A percentile compares a stretch with the other conserved stretches of the same genome.
Evolutionary conservation across 768 basidiomycete species (phyloP).

Genomic region (Ephemerocybe angulata): DNA sequence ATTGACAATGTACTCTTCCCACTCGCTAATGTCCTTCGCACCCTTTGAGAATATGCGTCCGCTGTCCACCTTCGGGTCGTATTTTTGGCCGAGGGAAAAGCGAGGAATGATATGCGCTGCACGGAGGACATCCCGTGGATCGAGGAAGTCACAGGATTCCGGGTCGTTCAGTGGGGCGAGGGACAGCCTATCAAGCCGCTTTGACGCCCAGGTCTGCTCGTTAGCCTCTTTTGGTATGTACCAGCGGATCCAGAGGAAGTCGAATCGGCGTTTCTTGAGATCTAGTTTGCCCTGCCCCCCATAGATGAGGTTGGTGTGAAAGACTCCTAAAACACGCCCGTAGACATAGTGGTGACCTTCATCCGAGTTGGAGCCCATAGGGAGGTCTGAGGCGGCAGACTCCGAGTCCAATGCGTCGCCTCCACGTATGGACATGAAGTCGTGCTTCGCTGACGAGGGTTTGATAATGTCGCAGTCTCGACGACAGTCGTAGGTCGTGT

Average conservation of each 20-base stretch:
- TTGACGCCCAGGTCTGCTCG: not conserved
- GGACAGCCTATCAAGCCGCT: not conserved
- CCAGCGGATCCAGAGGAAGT: not conserved
- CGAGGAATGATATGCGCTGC: conserved; percentile 1
- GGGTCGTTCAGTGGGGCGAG: not conserved
- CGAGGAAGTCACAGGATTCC: not conserved
- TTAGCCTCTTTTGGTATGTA: not conserved
- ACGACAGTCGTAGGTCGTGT: conserved; percentile 16
- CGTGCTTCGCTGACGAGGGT: not conserved
- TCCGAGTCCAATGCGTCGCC: too few relatives aligned
- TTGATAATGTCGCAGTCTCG: conserved; percentile 16
- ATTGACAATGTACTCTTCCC: conserved; percentile 3
- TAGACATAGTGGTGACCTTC: not conserved
- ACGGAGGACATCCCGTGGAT: not conserved
- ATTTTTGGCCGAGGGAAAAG: not conserved
- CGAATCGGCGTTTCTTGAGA: not conserved
- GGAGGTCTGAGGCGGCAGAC: not conserved
- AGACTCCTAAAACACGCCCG: conserved; percentile 1
- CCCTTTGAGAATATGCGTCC: not conserved
- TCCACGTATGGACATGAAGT: too few relatives aligned
- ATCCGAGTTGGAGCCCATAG: not conserved
- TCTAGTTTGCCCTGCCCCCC: not conserved
- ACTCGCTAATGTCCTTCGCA: not conserved
- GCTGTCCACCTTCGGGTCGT: not conserved
- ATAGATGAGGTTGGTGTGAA: not conserved